Evolutionary conservation across 225 moss, liverwort and hornwort genomes (phyloP), one percentile per base, ranked within the genome.

Genomic region (Climacium dendroides): DNA sequence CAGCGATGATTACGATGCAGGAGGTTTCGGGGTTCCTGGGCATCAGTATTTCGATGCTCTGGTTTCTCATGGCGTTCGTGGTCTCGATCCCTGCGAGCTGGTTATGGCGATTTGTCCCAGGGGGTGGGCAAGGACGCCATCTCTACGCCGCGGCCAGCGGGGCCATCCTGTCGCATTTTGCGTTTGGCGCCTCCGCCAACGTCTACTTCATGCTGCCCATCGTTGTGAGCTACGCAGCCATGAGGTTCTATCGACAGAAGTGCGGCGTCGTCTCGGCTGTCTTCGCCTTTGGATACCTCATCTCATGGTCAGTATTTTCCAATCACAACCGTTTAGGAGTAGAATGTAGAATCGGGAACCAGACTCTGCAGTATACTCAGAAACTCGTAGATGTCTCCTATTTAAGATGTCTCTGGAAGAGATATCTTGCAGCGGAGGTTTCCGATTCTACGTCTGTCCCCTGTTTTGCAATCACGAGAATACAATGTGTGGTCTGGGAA

Each of bases 131-230:
- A 43, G 87, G 82, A 39, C 94, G 94, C 74, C 95, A 96, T 65
- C 45, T 87, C 30, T 96, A 94, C 73, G 96, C 96, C 3, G 94
- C 94, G 14, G 87, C 88, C 23, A 92, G 92, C 32, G 96, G 96
- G 17, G 90, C 90, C 63, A 8, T 91, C 15, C 85, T 96, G 76
- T 90, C 96, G 74, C 88, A 96, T 37, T 89, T 77, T 16, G 91
- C 92, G 10, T 93, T 96, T n/a, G 94, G 92, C 71, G 81, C 82
- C 13, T 82, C 87, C 19, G 85, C 91, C 78, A 86, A 90, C 87
- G 14, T 89, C 29, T 89, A 92, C 62, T 90, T 94, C 81, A 75
- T 91, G 86, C 77, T 92, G 57, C 96, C 94, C 72, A 94, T 96
- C 37, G 9, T 48, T 32, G 91, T 91, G n/a, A 92, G 89, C 87